Base-by-base conservation (phyloP, 2,329 filamentous ascomycete species). In the Cladosporium austrohemisphaericum region DNA sequence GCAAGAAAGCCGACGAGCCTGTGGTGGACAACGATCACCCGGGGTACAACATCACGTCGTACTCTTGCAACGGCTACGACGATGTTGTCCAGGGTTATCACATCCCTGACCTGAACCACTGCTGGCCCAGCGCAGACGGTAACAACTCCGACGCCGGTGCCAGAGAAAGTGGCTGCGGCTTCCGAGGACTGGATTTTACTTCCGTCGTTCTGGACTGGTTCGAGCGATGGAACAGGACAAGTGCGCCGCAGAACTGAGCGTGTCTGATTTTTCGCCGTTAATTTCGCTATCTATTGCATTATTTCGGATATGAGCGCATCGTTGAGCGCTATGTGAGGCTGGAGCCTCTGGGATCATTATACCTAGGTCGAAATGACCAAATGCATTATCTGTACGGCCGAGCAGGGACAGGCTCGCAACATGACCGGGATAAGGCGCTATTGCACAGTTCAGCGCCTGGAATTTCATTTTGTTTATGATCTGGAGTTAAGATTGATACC, bases 1-100 rank as follows among this genome's bases (percentile, higher is more conserved):
- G 58, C 26, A n/a, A 41, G 0, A 58, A 64, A 13, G 57, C 65
- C 7, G 45, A 49, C 13, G 41, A 56, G 11, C 44, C 44, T 3
- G 11, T n/a, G 2, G 33, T 47, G 5, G 44, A 35, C 36, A 49
- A 11, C 35, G 51, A 53, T 14, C 44, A 38, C 9, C 55, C 56
- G 8, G 56, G 56, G 10, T 61, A 58, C 49, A 69, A 68, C 41
- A 59, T 58, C 13, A 61, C 58, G 1, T 62, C 57, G 2, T 64
- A 62, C 50, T 58, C 61, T 4, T 55, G 63, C 54, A 53, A 53
- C 38, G 50, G 62, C 57, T 60, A 50, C 58, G 57, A 61, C 22
- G 63, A 68, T 20, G 52, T 64, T 7, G 62, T 71, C 4, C 57
- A 65, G 23, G 70, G 72, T 45, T 72, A 71, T 52, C 63, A 62